A percentile compares a stretch with the other conserved stretches of the same genome.
These are phyloP conservation scores for Suhomyces kilbournensis DNA, from an alignment of 805 yeast species.

Conservation along the genomic window DNA sequence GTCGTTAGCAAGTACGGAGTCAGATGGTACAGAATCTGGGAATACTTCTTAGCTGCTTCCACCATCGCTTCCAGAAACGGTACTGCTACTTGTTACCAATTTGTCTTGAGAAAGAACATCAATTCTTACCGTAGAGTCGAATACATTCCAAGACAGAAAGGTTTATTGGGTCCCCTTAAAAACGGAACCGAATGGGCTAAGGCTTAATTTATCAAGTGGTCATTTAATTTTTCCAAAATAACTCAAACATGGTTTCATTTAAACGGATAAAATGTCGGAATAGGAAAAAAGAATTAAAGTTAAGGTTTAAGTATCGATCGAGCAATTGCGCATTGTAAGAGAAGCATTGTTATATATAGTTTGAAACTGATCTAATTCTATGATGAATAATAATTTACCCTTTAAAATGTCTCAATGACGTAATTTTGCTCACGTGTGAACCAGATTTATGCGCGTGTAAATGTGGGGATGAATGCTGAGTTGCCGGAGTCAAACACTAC, in stretches of 20 bases:
- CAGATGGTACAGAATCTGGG: conserved; percentile 94
- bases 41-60: conserved; percentile 79
- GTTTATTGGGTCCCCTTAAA: conserved; percentile 57
- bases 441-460: neutral
- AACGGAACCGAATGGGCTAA: conserved; percentile 61
- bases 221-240: neutral
- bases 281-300: neutral
- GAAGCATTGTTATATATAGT: neutral
- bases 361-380: neutral
- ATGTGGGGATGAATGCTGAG: neutral
- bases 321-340: neutral
- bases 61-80: conserved; percentile 89
- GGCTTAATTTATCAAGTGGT: conserved; percentile 12
- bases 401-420: neutral
- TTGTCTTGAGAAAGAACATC: conserved; percentile 84
- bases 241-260: neutral
- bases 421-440: neutral
- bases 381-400: neutral
- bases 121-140: conserved; percentile 82
- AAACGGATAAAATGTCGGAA: neutral
- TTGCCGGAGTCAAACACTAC: neutral
- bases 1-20: conserved; percentile 77
- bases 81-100: conserved; percentile 88
- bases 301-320: neutral
- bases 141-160: conserved; percentile 75